Conservation (phyloP, 2,329 filamentous ascomycete species). For the Alternaria conjuncta region DNA sequence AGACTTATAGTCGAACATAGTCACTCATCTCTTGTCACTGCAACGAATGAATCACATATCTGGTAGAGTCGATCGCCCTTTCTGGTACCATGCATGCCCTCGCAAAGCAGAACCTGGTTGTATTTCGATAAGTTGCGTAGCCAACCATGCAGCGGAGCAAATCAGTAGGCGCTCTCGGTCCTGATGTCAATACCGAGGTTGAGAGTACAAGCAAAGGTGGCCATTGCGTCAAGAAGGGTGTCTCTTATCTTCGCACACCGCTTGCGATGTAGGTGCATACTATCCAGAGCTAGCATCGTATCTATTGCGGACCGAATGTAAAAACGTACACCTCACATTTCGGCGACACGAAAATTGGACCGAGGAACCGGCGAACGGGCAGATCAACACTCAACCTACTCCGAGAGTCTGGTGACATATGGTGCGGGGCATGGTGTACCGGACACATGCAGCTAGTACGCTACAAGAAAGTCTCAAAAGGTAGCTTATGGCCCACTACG, state of each 20-base stretch:
- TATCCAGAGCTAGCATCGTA: background rate
- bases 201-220: background rate
- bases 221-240: background rate
- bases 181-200: background rate
- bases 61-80: background rate
- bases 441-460: background rate
- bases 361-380: background rate
- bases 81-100: background rate
- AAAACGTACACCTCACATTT: background rate
- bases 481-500: background rate
- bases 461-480: background rate
- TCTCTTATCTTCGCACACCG: conserved; percentile 2
- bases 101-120: background rate
- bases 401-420: background rate
- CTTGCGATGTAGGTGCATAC: background rate
- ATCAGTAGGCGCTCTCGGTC: background rate
- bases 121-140: background rate
- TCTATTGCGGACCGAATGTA: background rate
- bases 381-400: background rate
- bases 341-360: background rate
- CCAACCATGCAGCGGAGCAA: background rate
- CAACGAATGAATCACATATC: background rate
- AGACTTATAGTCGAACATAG: background rate
- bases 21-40: background rate
- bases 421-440: background rate